A percentile compares a stretch with the other conserved stretches of the same genome.
Evolutionary conservation across 2,329 filamentous ascomycete genomes (phyloP).

Genomic region (Westerdykella aurantiaca): DNA sequence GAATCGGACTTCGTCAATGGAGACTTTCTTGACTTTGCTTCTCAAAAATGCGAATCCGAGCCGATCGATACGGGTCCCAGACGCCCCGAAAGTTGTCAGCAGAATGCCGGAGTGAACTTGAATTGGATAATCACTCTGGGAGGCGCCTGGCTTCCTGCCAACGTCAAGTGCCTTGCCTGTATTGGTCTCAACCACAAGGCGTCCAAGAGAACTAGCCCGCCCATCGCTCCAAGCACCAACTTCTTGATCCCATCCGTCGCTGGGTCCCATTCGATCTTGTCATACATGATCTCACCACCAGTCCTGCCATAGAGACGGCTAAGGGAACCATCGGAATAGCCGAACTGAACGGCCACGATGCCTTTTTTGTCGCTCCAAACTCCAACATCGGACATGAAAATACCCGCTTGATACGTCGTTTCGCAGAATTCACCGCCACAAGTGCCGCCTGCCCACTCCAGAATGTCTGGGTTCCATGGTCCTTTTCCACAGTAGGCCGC

Average conservation of each 20-base stretch:
- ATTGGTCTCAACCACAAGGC: conserved; percentile 9
- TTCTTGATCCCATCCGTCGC: conserved; percentile 9
- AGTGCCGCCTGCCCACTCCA: neutral
- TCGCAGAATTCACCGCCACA: conserved; percentile 7
- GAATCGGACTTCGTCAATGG: conserved; percentile 10
- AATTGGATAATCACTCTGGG: conserved; percentile 10
- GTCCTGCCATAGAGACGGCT: conserved; percentile 7
- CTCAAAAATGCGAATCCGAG: conserved; percentile 14
- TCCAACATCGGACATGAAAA: conserved; percentile 12
- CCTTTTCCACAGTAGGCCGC: neutral
- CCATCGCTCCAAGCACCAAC: conserved; percentile 15
- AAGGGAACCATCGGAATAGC: conserved; percentile 15
- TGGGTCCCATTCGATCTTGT: conserved; percentile 12
- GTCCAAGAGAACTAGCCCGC: conserved; percentile 7
- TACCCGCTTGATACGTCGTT: conserved; percentile 11
- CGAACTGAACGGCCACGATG: conserved; percentile 13
- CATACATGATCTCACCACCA: conserved; percentile 7
- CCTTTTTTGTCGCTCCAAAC: conserved; percentile 8
- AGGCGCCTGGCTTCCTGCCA: conserved; percentile 10
- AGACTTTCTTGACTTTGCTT: conserved; percentile 14
- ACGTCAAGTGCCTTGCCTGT: conserved; percentile 11
- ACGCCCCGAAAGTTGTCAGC: conserved; percentile 9
- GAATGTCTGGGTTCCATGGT: too few species aligned
- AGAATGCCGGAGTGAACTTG: conserved; percentile 12
- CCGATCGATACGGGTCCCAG: conserved; percentile 7